These are phyloP conservation scores for Fusarium graminum DNA, from an alignment of 2,329 filamentous ascomycete species.

Conservation along the genomic window DNA sequence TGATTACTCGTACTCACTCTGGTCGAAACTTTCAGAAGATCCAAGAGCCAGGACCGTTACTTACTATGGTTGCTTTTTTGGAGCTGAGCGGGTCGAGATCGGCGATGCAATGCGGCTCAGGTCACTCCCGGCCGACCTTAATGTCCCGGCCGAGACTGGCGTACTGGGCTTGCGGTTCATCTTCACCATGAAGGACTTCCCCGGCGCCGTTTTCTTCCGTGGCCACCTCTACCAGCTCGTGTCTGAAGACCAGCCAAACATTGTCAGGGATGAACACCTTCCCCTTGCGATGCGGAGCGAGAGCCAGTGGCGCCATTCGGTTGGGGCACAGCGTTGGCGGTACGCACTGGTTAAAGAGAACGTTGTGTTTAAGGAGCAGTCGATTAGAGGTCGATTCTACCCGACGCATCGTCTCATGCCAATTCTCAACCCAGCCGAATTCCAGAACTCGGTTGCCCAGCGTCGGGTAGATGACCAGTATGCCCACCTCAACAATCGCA, in stretches of 20 bases:
- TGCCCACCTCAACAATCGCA: slow-evolving; percentile 66
- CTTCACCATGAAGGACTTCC: slow-evolving; percentile 54
- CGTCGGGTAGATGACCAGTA: slow-evolving; percentile 60
- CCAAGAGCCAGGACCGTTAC: slow-evolving; percentile 51
- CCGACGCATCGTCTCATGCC: slow-evolving; percentile 66
- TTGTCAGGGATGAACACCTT: slow-evolving; percentile 55
- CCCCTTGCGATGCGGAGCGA: slow-evolving; percentile 59
- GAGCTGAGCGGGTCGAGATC: slow-evolving; percentile 63
- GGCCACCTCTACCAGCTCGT: slow-evolving; percentile 57
- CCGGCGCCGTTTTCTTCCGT: slow-evolving; percentile 57
- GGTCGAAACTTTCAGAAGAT: slow-evolving; percentile 55
- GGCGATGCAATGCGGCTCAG: slow-evolving; percentile 64
- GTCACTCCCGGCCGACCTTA: slow-evolving; percentile 55
- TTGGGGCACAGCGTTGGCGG: slow-evolving; percentile 54
- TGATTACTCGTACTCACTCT: slow-evolving; percentile 64
- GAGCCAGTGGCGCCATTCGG: slow-evolving; percentile 55
- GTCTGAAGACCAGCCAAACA: slow-evolving; percentile 47
- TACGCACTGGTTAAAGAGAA: slow-evolving; percentile 61
- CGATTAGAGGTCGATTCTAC: slow-evolving; percentile 69
- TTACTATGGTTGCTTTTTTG: slow-evolving; percentile 65
- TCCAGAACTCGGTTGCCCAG: slow-evolving; percentile 54
- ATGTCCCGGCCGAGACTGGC: slow-evolving; percentile 50
- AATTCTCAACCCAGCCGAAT: slow-evolving; percentile 59
- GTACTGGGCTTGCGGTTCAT: slow-evolving; percentile 59
- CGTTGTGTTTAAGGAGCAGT: slow-evolving; percentile 61